A percentile compares a stretch with the other conserved stretches of the same genome.
Evolutionary conservation across 352 stramenopile genomes (phyloP).

Genomic region (Phytophthora multivora): DNA sequence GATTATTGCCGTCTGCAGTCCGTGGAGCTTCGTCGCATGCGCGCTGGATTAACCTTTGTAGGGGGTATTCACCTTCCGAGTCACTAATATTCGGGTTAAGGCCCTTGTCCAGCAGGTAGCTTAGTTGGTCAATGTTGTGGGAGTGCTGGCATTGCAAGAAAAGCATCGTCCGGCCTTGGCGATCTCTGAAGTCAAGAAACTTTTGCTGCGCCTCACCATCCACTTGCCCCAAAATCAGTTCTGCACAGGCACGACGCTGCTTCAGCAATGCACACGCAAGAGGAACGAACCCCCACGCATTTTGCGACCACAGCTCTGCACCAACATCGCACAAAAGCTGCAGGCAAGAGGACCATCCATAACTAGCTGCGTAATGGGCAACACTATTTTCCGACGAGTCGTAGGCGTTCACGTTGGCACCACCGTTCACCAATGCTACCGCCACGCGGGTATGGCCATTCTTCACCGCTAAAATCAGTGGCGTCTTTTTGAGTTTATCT

Average conservation of each 20-base stretch:
- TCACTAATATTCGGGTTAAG: conserved; percentile 74
- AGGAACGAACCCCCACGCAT: conserved; percentile 78
- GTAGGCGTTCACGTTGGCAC: conserved; percentile 77
- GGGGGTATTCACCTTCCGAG: conserved; percentile 60
- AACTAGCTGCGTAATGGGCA: conserved; percentile 78
- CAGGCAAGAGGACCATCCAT: conserved; percentile 74
- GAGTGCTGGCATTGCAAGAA: conserved; percentile 84
- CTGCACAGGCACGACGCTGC: conserved; percentile 52
- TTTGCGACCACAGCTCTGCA: conserved; percentile 71
- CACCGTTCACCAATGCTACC: conserved; percentile 61
- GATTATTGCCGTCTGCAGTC: conserved; percentile 8
- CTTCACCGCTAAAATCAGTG: conserved; percentile 77
- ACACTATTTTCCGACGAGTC: conserved; percentile 81
- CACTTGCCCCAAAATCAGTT: conserved; percentile 64
- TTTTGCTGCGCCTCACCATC: conserved; percentile 52
- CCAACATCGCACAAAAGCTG: conserved; percentile 56
- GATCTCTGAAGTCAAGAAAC: conserved; percentile 77
- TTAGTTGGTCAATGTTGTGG: conserved; percentile 58
- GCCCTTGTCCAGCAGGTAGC: conserved; percentile 74
- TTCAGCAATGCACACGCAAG: conserved; percentile 76
- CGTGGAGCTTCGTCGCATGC: conserved; percentile 36
- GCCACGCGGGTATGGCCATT: conserved; percentile 68
- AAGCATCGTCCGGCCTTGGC: conserved; percentile 77
- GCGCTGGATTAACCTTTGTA: conserved; percentile 58
- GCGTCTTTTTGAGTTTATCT: conserved; percentile 83